Evolutionary conservation across 2,329 filamentous ascomycete species (phyloP).

Genomic region (Fusarium illudens): DNA sequence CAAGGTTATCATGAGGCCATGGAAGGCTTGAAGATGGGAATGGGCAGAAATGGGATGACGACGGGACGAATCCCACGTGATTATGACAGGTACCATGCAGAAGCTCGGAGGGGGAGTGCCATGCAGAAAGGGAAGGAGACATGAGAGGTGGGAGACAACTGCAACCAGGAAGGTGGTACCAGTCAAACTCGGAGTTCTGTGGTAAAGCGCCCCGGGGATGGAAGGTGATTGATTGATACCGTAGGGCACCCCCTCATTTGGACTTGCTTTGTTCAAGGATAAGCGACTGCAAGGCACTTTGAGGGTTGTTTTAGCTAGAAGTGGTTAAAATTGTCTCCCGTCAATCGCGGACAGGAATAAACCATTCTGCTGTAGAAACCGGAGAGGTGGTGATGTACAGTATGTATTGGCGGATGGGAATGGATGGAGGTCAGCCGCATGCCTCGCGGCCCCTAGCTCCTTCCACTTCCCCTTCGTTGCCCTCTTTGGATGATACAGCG

Average conservation of each 20-base stretch:
- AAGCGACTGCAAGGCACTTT: background rate
- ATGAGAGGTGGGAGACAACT: background rate
- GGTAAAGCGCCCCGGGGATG: background rate
- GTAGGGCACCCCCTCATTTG: background rate
- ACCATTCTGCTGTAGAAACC: background rate
- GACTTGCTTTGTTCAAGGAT: background rate
- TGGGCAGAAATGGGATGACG: background rate
- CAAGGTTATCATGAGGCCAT: background rate
- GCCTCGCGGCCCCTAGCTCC: background rate
- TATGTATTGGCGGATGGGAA: background rate
- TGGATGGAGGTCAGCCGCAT: background rate
- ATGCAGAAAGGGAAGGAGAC: background rate
- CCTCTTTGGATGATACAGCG: slow-evolving; percentile 12
- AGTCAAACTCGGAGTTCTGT: background rate
- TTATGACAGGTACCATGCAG: slow-evolving; percentile 4
- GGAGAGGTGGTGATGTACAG: background rate
- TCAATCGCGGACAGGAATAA: slow-evolving; percentile 1
- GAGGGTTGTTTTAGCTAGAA: background rate
- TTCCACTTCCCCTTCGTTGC: slow-evolving; percentile 29
- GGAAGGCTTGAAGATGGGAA: background rate
- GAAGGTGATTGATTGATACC: background rate
- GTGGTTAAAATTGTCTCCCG: background rate
- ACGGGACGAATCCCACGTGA: background rate
- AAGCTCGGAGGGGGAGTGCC: background rate
- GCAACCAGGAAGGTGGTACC: slow-evolving; percentile 4